Base-by-base conservation (phyloP, 352 stramenopile genomes). In the Pythium scleroteichum region DNA sequence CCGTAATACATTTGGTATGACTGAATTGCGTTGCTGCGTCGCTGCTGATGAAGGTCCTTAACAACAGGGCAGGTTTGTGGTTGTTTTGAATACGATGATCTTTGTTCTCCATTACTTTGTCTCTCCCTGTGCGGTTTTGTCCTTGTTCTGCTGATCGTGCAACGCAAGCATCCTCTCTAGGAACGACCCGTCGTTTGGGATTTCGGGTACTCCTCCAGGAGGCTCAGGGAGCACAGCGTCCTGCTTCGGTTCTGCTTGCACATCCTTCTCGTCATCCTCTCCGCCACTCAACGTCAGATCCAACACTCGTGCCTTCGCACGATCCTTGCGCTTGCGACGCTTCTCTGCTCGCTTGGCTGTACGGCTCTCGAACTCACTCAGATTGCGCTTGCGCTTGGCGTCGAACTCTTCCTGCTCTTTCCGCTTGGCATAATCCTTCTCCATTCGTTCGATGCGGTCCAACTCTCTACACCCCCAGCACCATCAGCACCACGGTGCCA, bases 381-480 rank as follows among this genome's bases (percentile, higher is more conserved):
- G 68, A 16, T 82, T 95, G 35, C 70, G 73, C 57, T 88, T 80
- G 22, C 85, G 82, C 59, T 73, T 81, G 17, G 45, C 61, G 41
- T 94, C 75, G 54, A 96, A 95, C 42, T 82, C 80, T 12, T 78
- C 72, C 44, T 89, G 73, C 27, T 68, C 63, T 55, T 80, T 82
- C 23, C 75, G 78, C 41, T 87, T 67, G 54, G 85, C 78, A 55
- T 97, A 84, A 12, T 82, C 70, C 52, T 81, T 73, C 68, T 98
- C 90, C 65, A 99, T 94, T 6, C 71, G 50, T 40, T 90, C 89
- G 57, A 98, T 86, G 23, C 97, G 92, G 35, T 95, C 84, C 72
- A 97, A 84, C 75, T 99, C 96, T 23, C 90, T 88, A 22, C 24
- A 48, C 3, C 20, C 35, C 22, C 16, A 35, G 29, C 29, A 10